Conservation (phyloP, 2,329 filamentous ascomycete species). For the Calonectria multiphialidica region DNA sequence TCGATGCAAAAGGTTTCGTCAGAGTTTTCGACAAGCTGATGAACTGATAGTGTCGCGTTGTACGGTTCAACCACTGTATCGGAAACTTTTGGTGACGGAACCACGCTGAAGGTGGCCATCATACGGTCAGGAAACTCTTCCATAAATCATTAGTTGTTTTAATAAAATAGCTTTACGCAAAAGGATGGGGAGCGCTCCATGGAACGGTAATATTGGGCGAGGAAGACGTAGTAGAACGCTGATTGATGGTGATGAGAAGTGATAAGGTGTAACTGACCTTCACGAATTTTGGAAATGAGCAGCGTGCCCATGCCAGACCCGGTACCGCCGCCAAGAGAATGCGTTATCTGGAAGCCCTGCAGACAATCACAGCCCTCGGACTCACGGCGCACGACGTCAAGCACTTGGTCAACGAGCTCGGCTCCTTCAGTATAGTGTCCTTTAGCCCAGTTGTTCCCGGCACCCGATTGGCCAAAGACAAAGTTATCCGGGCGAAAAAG, state of each 20-base stretch:
- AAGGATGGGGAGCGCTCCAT: no score
- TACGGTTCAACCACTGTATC: constrained; percentile 99
- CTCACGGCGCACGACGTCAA: constrained; percentile 98
- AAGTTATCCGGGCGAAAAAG: constrained; percentile 99
- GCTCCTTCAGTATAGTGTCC: constrained; percentile 99
- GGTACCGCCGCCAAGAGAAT: constrained; percentile 99
- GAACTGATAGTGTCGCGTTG: constrained; percentile 98
- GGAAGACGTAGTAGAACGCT: no score
- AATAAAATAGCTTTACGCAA: no score
- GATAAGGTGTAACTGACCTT: no score
- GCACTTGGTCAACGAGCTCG: constrained; percentile 97
- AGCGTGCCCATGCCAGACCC: constrained; percentile 99
- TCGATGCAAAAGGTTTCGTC: constrained; percentile 99
- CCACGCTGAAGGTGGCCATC: constrained; percentile 99
- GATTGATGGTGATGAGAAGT: no score
- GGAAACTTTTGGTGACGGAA: constrained; percentile 98
- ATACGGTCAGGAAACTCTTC: constrained; percentile 99
- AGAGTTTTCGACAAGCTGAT: constrained; percentile 99
- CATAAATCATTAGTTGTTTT: no score
- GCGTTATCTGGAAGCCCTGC: constrained; percentile 99
- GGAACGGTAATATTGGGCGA: no score
- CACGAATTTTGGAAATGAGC: constrained; percentile 99
- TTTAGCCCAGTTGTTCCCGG: no score
- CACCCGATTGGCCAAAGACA: constrained; percentile 99
- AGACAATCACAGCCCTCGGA: no score